Evolutionary conservation across 129 eudicot species (phyloP), one percentile per base, ranked within the genome.

Genomic region (Cynara cardunculus): DNA sequence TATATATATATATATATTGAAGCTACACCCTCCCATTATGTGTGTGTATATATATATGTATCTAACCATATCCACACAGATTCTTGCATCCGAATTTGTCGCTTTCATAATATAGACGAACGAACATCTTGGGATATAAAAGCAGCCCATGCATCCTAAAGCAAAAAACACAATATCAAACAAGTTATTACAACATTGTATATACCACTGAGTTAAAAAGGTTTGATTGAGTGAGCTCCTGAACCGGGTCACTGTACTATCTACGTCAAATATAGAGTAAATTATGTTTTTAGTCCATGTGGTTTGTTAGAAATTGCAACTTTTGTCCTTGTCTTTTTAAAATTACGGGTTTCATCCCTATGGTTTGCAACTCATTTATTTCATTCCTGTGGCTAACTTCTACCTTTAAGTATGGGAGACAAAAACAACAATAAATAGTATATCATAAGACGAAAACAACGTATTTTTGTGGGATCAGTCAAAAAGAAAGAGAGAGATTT

Each of bases 111-210:
- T 31, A 71, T 64, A 68, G 84, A 76, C 64, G 82, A 76, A 74
- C 73, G 72, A 67, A 82, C 85, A 53, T 91, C 97, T 83, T 84
- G 79, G 18, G 93, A 85, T 75, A 88, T 81, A 74, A 86, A 92
- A 70, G 87, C 84, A 79, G 93, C 91, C 97, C 97, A 92, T 64
- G 95, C 94, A 76, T 92, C 97, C 97, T 92, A 75, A 24, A n/a
- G 24, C 37, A 10, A 73, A 27, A 69, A 77, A 72, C 80, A 82
- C 28, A n/a, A 76, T 53, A 53, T 74, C 21, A 46, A 24, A 59
- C 13, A 53, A 53, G 5, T 35, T 22, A 31, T 68, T 32, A 44
- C 7, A 31, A 56, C 21, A 0, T 0, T 11, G 16, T 6, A 35
- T 35, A 41, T 41, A 46, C 19, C 59, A 46, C 59, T 14, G 1